phyloP scores from a whole-genome alignment of 2,329 filamentous ascomycete genomes.

The Colletotrichum cereale region DNA sequence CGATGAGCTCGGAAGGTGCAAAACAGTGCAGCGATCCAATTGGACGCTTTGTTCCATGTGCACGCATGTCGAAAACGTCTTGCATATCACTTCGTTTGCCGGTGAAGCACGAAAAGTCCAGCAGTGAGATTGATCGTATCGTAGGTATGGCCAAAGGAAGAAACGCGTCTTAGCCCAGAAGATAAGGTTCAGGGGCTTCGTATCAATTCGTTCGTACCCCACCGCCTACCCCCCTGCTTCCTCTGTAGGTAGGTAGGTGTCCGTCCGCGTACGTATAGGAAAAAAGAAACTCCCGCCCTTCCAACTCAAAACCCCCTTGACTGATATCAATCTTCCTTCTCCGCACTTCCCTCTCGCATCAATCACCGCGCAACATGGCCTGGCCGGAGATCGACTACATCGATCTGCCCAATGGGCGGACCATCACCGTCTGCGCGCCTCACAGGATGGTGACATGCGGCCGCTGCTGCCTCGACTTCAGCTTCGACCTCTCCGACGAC shows the following conservation, averaged over 20 bases:
- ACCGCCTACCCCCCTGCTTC: not conserved
- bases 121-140: not conserved
- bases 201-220: not conserved
- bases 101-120: not conserved
- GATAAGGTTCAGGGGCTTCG: not conserved
- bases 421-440: conserved; percentile 13
- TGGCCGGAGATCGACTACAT: conserved; percentile 8
- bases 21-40: not conserved
- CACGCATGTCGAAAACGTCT: not conserved
- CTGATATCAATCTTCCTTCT: not conserved
- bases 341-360: not conserved
- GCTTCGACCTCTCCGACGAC: not conserved
- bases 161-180: not conserved
- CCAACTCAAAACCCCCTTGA: not conserved
- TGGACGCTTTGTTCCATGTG: not conserved
- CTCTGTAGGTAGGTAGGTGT: not conserved
- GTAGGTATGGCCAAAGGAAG: not conserved
- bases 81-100: too few species aligned
- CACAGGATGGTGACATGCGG: conserved; percentile 17
- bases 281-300: not conserved
- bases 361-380: not conserved
- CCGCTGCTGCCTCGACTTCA: conserved; percentile 29
- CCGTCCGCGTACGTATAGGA: too few species aligned
- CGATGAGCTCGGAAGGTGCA: not conserved
- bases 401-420: conserved; percentile 21